Base-by-base conservation (phyloP, 805 yeast species). In the Schwanniomyces pseudopolymorphus region DNA sequence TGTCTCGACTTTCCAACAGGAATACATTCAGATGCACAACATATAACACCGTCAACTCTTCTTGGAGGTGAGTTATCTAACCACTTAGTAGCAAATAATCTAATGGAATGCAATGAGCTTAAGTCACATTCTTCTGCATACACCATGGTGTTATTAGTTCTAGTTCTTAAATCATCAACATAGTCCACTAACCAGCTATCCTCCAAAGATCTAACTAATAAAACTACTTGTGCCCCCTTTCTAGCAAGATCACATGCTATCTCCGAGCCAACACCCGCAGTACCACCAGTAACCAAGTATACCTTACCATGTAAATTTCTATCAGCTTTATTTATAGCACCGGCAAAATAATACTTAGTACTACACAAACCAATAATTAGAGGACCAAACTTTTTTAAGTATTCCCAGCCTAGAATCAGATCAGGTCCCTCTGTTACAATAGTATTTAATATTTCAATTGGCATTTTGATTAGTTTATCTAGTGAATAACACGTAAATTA, bases 71-170 rank as follows among this genome's bases (percentile, higher is more conserved):
- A 71, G 59, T 87, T 90, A 63, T 94, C 96, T 48, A 94, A 74
- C 98, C 98, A 94, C 49, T 77, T 83, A 1, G 98, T 91, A 24
- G 97, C 97, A 71, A 94, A 94, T 60, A 83, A 83, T 56, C 99
- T 77, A 10, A 94, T 78, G 2, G 90, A 83, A 59, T 83, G 72
- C 46, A 94, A 70, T 45, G 88, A 83, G 14, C 80, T 70, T 47
- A 94, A 72, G 62, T 94, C 95, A 64, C 96, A 89, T 55, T 84
- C 79, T 60, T 94, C 99, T n/a, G 94, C 91, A 64, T 88, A 92
- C 39, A 94, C 81, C 74, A 92, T 63, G 44, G 77, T 77, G 66
- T 91, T 94, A 39, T 74, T 75, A 16, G 91, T 84, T 17, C 63
- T 67, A 9, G 81, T 84, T 49, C 98, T 75, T 48, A 94, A 65